These are phyloP conservation scores for Paragyromitra xinjiangensis DNA, from an alignment of 495 filamentous ascomycete species.

Conservation along the genomic window DNA sequence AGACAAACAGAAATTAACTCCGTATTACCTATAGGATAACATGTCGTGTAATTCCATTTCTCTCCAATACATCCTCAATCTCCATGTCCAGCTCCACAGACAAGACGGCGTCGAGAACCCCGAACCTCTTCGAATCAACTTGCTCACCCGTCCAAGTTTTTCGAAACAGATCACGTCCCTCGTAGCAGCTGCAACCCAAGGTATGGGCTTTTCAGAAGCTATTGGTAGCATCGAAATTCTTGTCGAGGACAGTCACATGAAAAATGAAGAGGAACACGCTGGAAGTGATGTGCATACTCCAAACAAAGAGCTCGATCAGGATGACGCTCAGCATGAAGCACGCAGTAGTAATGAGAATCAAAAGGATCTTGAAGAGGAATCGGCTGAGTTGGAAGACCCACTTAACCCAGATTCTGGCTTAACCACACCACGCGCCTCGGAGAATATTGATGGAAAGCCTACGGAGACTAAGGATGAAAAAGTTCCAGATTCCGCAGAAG, in stretches of 20 bases:
- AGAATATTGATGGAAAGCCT: slow-evolving; percentile 22
- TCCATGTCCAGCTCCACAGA: slow-evolving; percentile 53
- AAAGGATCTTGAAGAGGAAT: slow-evolving; percentile 13
- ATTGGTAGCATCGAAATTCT: slow-evolving; percentile 18
- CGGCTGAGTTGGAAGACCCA: slow-evolving; percentile 26
- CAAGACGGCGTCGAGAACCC: slow-evolving; percentile 53
- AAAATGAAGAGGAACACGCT: slow-evolving; percentile 37
- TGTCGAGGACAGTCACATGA: slow-evolving; percentile 45
- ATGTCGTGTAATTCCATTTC: slow-evolving; percentile 53
- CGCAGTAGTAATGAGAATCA: slow-evolving; percentile 24
- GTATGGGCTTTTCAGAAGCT: slow-evolving; percentile 50
- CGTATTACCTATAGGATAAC: slow-evolving; percentile 45
- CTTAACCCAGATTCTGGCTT: slow-evolving; percentile 30
- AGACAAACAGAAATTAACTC: slow-evolving; percentile 18
- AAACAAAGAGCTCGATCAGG: slow-evolving; percentile 6
- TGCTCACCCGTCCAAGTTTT: slow-evolving; percentile 49
- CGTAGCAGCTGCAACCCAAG: slow-evolving; percentile 41
- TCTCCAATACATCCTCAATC: slow-evolving; percentile 55
- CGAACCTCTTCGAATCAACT: slow-evolving; percentile 45
- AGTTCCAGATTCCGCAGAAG: slow-evolving; percentile 32
- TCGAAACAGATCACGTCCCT: slow-evolving; percentile 44
- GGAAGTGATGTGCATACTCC: slow-evolving; percentile 21
- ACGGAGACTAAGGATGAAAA: slow-evolving; percentile 51
- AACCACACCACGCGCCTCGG: slow-evolving; percentile 1
- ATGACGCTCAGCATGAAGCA: slow-evolving; percentile 21